Evolutionary conservation across 148 eudicot genomes (phyloP).

Genomic region (Vaccinium corymbosum): DNA sequence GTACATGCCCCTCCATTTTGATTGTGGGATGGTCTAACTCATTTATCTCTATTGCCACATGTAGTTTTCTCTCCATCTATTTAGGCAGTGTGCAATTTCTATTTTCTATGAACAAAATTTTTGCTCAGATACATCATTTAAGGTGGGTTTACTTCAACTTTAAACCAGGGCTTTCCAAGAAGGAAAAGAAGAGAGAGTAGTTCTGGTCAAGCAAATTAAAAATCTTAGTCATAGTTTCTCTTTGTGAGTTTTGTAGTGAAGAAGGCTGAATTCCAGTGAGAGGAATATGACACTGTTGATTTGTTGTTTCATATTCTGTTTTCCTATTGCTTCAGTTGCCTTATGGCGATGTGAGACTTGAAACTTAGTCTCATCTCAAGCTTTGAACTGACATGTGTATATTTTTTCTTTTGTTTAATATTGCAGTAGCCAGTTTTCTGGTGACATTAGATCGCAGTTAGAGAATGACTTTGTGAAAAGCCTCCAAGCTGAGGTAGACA

Average conservation of each 20-base stretch:
- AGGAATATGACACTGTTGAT: not conserved
- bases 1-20: not conserved
- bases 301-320: conserved; percentile 1
- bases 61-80: not conserved
- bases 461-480: conserved; percentile 82
- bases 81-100: not conserved
- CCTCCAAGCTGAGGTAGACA: conserved; percentile 73
- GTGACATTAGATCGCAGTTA: conserved; percentile 64
- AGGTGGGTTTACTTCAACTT: not conserved
- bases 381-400: not conserved
- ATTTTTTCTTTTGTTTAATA: conserved; percentile 10
- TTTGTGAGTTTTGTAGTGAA: not conserved
- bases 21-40: not conserved
- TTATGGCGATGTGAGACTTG: not conserved
- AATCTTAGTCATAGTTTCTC: not conserved
- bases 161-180: no score
- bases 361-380: not conserved
- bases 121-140: not conserved
- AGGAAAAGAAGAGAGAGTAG: not conserved
- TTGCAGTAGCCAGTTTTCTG: conserved; percentile 83
- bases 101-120: not conserved
- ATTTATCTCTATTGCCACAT: not conserved
- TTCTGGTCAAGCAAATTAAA: not conserved
- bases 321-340: not conserved
- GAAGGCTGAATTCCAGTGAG: not conserved